Conservation (phyloP, 306 rosid species). For the Dalbergia oliveri region DNA sequence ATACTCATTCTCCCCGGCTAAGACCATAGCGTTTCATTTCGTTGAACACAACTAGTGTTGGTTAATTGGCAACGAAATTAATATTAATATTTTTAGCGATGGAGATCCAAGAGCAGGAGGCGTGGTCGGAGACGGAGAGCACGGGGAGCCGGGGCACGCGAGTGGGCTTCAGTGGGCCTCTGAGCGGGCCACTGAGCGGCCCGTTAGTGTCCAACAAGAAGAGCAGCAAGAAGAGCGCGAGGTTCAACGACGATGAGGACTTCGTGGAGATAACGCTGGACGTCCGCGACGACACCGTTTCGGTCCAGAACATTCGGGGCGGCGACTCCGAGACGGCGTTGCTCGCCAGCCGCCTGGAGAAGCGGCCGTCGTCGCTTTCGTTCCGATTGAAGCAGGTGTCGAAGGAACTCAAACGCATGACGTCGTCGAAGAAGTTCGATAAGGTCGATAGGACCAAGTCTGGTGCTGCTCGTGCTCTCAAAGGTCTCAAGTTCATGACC, state of each 20-base stretch:
- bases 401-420: slow-evolving; percentile 80
- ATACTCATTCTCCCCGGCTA: too few relatives aligned
- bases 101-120: slow-evolving; percentile 75
- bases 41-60: too few relatives aligned
- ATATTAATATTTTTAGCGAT: not conserved
- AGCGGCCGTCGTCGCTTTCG: slow-evolving; percentile 60
- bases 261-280: slow-evolving; percentile 86
- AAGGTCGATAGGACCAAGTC: slow-evolving; percentile 70
- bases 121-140: slow-evolving; percentile 71
- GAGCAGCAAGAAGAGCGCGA: slow-evolving; percentile 60
- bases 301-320: slow-evolving; percentile 73
- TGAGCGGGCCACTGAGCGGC: slow-evolving; percentile 75
- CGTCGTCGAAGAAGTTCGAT: slow-evolving; percentile 68
- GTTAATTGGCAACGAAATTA: too few relatives aligned
- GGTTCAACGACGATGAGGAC: slow-evolving; percentile 67
- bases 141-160: slow-evolving; percentile 54
- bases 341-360: slow-evolving; percentile 68
- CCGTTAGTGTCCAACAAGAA: slow-evolving; percentile 58
- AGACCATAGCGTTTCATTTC: too few relatives aligned
- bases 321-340: slow-evolving; percentile 76
- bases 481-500: slow-evolving; percentile 83
- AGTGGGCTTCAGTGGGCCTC: slow-evolving; percentile 74
- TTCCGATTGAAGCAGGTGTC: slow-evolving; percentile 72
- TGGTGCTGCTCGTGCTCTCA: slow-evolving; percentile 81
- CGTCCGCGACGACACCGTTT: slow-evolving; percentile 70